Evolutionary conservation across 148 eudicot genomes (phyloP).

Genomic region (Cornus kousa): DNA sequence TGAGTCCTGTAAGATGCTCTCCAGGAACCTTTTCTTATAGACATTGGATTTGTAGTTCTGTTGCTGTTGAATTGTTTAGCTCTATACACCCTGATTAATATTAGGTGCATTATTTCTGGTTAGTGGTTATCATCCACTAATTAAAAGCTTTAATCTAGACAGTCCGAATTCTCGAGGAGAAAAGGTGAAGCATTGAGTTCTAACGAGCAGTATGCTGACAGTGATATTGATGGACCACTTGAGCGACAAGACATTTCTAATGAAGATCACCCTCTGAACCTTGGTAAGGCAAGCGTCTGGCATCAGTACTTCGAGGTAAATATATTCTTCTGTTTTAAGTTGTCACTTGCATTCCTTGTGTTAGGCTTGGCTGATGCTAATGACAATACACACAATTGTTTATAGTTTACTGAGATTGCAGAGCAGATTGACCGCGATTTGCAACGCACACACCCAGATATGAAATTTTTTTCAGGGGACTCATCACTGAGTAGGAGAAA

Average conservation of each 20-base stretch:
- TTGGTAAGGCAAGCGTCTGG: constrained; percentile 56
- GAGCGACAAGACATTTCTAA: constrained; percentile 42
- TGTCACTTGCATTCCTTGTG: not conserved
- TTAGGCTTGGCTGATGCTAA: constrained; percentile 5
- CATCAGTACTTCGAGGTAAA: constrained; percentile 59
- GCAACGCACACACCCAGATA: constrained; percentile 67
- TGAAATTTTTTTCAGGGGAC: constrained; percentile 51
- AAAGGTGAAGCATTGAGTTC: constrained; percentile 21
- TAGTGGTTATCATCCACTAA: constrained; percentile 12
- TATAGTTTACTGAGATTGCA: constrained; percentile 50
- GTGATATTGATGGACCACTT: constrained; percentile 40
- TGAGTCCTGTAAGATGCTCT: constrained; percentile 49
- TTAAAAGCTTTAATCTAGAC: constrained; percentile 40
- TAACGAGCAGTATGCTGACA: constrained; percentile 15
- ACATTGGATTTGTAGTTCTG: not conserved
- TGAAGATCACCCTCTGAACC: constrained; percentile 63
- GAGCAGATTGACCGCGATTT: constrained; percentile 74
- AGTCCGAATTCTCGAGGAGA: constrained; percentile 41
- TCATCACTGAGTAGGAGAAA: constrained; percentile 45
- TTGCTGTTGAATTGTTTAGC: not conserved
- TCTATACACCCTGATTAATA: not conserved
- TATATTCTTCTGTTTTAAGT: not conserved
- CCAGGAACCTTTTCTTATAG: not conserved
- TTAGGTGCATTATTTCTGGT: not conserved
- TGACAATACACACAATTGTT: constrained; percentile 8